Percentiles rank a stretch among this genome's conserved stretches.
phyloP scores from a whole-genome alignment of 192 early-diverging fungal genomes.

The Coemansia sp. region DNA sequence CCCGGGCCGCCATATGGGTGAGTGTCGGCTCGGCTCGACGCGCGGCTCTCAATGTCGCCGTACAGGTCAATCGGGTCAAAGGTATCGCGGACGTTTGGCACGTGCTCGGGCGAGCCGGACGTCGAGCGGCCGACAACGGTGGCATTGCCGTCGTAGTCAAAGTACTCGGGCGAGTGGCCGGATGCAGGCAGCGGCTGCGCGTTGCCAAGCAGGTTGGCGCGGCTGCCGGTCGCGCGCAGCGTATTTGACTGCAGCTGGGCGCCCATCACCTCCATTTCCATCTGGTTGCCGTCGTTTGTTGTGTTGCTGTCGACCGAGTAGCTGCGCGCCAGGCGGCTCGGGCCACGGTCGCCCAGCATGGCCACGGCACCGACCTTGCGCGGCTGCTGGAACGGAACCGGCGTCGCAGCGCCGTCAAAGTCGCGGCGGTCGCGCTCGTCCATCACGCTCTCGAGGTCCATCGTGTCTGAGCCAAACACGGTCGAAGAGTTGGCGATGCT shows the following conservation, averaged over 20 bases:
- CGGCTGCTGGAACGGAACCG: constrained; percentile 15
- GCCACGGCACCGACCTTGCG: not conserved
- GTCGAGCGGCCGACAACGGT: constrained; percentile 10
- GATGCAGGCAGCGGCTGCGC: constrained; percentile 15
- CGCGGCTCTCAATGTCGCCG: not conserved
- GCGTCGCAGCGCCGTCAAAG: constrained; percentile 47
- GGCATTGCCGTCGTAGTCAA: constrained; percentile 20
- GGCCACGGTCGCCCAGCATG: constrained; percentile 1
- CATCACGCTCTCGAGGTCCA: constrained; percentile 42
- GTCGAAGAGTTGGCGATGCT: constrained; percentile 39
- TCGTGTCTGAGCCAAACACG: constrained; percentile 31
- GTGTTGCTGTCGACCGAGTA: constrained; percentile 44
- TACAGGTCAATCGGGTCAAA: constrained; percentile 6
- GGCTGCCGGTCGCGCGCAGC: constrained; percentile 18
- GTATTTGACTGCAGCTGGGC: not conserved
- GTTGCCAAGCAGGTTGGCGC: constrained; percentile 31
- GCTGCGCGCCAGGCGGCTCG: constrained; percentile 24
- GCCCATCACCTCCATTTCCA: constrained; percentile 26
- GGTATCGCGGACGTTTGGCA: not conserved
- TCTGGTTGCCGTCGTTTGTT: constrained; percentile 20
- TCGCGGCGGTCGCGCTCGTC: constrained; percentile 49
- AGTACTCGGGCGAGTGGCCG: constrained; percentile 4
- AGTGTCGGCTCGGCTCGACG: constrained; percentile 1
- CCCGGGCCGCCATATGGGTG: too few relatives aligned
- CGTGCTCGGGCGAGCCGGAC: constrained; percentile 4